A percentile compares a stretch with the other conserved stretches of the same genome.
phyloP scores from a whole-genome alignment of 2,329 filamentous ascomycete genomes.

The Coniella lustricola region DNA sequence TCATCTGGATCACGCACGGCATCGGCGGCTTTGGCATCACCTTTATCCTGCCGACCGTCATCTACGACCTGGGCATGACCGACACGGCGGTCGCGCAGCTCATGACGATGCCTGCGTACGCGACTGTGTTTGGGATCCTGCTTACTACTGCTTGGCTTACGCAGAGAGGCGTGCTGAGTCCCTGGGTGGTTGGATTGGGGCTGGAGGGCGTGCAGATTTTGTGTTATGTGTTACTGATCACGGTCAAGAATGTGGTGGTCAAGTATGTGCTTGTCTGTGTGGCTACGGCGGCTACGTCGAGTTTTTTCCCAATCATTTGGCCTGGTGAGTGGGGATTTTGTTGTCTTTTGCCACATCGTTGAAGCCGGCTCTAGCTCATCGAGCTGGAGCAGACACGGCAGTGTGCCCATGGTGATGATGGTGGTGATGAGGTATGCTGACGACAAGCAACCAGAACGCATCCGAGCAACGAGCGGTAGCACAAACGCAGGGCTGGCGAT shows the following conservation, averaged over 20 bases:
- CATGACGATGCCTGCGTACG: constrained; percentile 21
- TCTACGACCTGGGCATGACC: constrained; percentile 23
- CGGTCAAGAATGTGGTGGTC: constrained; percentile 26
- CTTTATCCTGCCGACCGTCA: constrained; percentile 23
- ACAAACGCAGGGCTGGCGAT: constrained; percentile 32
- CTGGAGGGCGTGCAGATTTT: constrained; percentile 28
- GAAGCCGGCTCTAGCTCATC: too few relatives aligned
- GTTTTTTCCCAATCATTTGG: constrained; percentile 33
- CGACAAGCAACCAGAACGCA: constrained; percentile 24
- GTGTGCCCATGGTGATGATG: too few relatives aligned
- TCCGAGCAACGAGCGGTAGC: constrained; percentile 31
- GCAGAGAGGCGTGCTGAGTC: constrained; percentile 18
- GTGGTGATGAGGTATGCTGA: too few relatives aligned
- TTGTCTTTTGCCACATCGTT: too few relatives aligned
- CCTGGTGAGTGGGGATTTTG: constrained; percentile 26
- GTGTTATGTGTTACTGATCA: constrained; percentile 33
- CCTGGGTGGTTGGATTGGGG: constrained; percentile 21
- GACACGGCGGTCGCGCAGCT: constrained; percentile 23
- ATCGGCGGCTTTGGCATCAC: constrained; percentile 25
- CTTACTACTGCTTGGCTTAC: constrained; percentile 20
- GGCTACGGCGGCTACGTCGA: constrained; percentile 30
- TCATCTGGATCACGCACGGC: constrained; percentile 24
- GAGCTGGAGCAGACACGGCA: too few relatives aligned
- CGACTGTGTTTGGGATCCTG: constrained; percentile 21
- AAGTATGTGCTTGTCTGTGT: constrained; percentile 34